Base-by-base conservation (phyloP, 1,284 basidiomycete species). In the Cryptococcus hybrid region DNA sequence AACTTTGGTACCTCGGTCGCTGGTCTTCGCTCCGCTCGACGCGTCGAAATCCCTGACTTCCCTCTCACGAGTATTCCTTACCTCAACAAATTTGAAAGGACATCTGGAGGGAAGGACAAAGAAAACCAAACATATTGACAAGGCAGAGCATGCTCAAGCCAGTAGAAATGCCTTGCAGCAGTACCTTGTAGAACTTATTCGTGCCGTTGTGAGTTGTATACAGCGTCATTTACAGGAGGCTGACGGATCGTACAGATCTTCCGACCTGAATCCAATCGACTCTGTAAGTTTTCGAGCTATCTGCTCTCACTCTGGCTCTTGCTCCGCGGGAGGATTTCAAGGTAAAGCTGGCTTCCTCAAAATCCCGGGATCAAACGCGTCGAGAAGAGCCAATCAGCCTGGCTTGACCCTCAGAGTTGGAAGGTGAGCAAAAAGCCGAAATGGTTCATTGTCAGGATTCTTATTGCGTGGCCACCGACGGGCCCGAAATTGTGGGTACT, bases 371-470 rank as follows among this genome's bases (percentile, higher is more conserved):
- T 69, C 69, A 9, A 77, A 79, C 39, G 78, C 79, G 1, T 72
- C 77, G 50, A 79, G 80, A 58, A 77, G 77, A 62, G 79, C 71
- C 57, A 82, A 79, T 69, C 82, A 70, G 62, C 78, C 70, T 58
- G 78, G 70, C 62, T 62, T 69, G 57, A 73, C 62, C 7, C 80
- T 65, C 40, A 72, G 55, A 80, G 68, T 64, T 89, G 90, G 86
- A 83, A 80, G 56, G 84, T 85, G 55, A 85, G 84, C 64, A 86
- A 86, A 64, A 84, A 87, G 60, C 85, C 86, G 45, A 86, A 88
- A 59, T 99, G 96, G 96, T 97, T 93, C 77, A 86, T 92, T 48
- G 86, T 98, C 3, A 84, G 95, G 95, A 99, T 66, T 91, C 90
- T 67, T 99, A 93, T 77, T 82, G 98, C 18, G 89, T 95, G 24